Percentiles rank a stretch among this genome's conserved stretches.
Conservation (phyloP, 2,329 filamentous ascomycete species). For the Epichloe aotearoae region DNA sequence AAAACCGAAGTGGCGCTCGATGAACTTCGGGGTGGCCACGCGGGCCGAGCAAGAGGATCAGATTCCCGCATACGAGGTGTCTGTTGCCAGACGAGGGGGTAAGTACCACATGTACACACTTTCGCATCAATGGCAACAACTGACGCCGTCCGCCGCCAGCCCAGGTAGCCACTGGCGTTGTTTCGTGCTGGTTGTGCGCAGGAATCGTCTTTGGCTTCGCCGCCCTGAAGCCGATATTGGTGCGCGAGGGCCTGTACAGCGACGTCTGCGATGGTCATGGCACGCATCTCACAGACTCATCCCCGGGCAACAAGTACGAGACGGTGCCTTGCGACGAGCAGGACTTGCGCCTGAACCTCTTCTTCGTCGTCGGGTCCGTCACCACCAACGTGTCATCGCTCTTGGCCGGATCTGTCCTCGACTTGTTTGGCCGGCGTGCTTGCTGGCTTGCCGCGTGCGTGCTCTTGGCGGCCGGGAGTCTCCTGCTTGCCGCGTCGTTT, state of each 20-base stretch:
- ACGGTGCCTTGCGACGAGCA: slow-evolving; percentile 27
- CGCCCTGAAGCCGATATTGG: slow-evolving; percentile 68
- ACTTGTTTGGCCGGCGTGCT: slow-evolving; percentile 66
- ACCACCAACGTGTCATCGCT: slow-evolving; percentile 78
- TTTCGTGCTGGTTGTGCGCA: slow-evolving; percentile 55
- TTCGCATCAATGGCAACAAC: neutral
- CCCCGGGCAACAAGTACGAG: slow-evolving; percentile 12
- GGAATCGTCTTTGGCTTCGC: slow-evolving; percentile 78
- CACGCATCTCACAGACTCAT: neutral
- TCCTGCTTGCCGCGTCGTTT: slow-evolving; percentile 45
- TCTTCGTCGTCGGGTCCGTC: slow-evolving; percentile 85
- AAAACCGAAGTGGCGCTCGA: neutral
- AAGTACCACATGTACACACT: neutral
- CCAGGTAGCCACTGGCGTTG: slow-evolving; percentile 17
- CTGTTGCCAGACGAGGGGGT: neutral
- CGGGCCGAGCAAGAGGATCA: neutral
- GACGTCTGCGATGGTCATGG: slow-evolving; percentile 36
- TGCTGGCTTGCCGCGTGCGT: slow-evolving; percentile 57
- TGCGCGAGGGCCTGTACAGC: slow-evolving; percentile 57
- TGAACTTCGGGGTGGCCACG: neutral
- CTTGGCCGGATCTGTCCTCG: slow-evolving; percentile 73
- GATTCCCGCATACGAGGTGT: neutral
- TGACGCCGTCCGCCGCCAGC: slow-evolving; percentile 8
- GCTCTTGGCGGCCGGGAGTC: slow-evolving; percentile 55
- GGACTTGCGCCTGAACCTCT: slow-evolving; percentile 59